A percentile compares a stretch with the other conserved stretches of the same genome.
Evolutionary conservation across 805 yeast species (phyloP).

Genomic region (Danielozyma ontarioensis): DNA sequence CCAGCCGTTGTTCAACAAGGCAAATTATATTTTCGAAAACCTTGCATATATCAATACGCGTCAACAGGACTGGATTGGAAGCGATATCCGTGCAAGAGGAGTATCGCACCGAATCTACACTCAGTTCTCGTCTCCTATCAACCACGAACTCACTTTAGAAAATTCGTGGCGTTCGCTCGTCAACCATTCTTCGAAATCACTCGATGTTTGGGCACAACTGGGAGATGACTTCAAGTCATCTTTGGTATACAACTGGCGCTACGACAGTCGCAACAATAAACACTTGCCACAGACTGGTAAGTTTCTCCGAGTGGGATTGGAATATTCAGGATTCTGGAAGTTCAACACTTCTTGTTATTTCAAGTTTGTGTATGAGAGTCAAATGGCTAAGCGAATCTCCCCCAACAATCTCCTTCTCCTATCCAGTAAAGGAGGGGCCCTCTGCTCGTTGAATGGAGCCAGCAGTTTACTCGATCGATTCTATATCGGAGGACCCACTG

Average conservation of each 20-base stretch:
- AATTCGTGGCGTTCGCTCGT: conserved; percentile 35
- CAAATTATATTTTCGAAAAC: conserved; percentile 36
- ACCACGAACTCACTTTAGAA: conserved; percentile 48
- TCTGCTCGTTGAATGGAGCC: conserved; percentile 18
- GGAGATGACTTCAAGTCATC: conserved; percentile 45
- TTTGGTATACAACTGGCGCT: conserved; percentile 31
- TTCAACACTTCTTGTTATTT: conserved; percentile 28
- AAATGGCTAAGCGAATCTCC: conserved; percentile 21
- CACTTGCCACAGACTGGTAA: conserved; percentile 42
- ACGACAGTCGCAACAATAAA: conserved; percentile 41
- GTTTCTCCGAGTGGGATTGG: conserved; percentile 31
- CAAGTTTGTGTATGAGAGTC: conserved; percentile 39
- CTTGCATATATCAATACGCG: conserved; percentile 39
- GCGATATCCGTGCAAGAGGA: conserved; percentile 42
- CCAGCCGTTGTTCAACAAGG: conserved; percentile 40
- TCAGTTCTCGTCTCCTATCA: conserved; percentile 23
- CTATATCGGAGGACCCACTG: conserved; percentile 57
- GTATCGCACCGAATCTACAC: conserved; percentile 37
- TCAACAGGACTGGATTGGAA: conserved; percentile 43
- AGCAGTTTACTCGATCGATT: conserved; percentile 48
- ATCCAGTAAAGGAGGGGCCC: conserved; percentile 29
- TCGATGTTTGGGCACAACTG: conserved; percentile 31
- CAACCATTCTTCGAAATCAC: conserved; percentile 23
- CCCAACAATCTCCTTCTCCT: conserved; percentile 16
- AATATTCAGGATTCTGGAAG: conserved; percentile 26